A percentile compares a stretch with the other conserved stretches of the same genome.
Conservation (phyloP, 2,329 filamentous ascomycete species). For the Dothideomycetes sp. region DNA sequence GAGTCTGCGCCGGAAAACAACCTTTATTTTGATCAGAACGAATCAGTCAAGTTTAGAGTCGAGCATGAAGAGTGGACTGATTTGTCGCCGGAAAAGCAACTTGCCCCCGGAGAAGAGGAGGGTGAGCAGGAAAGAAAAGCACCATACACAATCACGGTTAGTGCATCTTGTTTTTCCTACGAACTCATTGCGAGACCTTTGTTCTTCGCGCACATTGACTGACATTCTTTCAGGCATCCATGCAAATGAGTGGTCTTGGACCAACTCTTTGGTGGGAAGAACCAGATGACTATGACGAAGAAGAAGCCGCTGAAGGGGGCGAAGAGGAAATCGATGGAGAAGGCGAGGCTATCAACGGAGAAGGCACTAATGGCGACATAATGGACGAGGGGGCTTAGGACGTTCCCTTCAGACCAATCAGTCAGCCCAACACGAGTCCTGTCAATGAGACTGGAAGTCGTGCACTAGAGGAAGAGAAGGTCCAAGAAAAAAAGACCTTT, state of each 20-base stretch:
- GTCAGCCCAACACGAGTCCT: too few relatives aligned
- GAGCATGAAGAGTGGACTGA: slow-evolving; percentile 88
- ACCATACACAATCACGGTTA: slow-evolving; percentile 56
- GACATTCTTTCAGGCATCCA: slow-evolving; percentile 31
- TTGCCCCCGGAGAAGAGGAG: slow-evolving; percentile 54
- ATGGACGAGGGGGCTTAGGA: slow-evolving; percentile 9
- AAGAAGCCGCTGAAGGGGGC: slow-evolving; percentile 10
- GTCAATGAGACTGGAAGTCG: too few relatives aligned
- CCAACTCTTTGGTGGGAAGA: slow-evolving; percentile 37
- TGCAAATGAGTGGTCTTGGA: slow-evolving; percentile 40
- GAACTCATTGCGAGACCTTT: neutral
- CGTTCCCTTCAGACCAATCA: too few relatives aligned
- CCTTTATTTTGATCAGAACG: slow-evolving; percentile 82
- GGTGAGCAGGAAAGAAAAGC: slow-evolving; percentile 53
- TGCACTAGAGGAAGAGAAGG: too few relatives aligned
- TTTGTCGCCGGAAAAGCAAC: slow-evolving; percentile 70
- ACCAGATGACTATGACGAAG: slow-evolving; percentile 21
- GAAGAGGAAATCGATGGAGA: slow-evolving; percentile 6
- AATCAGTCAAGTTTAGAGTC: slow-evolving; percentile 78
- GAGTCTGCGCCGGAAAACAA: slow-evolving; percentile 56
- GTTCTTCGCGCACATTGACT: neutral
- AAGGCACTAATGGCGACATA: slow-evolving; percentile 4
- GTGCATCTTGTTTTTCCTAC: slow-evolving; percentile 14
- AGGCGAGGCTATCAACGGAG: slow-evolving; percentile 4
- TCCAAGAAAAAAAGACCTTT: too few relatives aligned